Conservation (phyloP, 106 monocot species). For the Chionographis japonica region DNA sequence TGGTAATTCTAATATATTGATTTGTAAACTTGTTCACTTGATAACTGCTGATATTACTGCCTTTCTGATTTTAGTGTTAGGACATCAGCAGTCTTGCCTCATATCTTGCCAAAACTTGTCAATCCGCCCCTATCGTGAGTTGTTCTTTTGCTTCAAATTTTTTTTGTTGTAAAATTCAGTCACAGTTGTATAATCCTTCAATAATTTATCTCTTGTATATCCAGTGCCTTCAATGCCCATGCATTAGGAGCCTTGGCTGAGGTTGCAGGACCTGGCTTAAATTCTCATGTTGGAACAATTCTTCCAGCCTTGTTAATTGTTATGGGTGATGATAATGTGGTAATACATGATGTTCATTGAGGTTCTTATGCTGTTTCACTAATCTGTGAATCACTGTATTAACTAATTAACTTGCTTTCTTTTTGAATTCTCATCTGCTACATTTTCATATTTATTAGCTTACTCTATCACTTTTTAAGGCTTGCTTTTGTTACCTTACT, state of each 20-base stretch:
- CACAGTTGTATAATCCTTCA: not conserved
- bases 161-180: not conserved
- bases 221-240: conserved; percentile 93
- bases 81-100: conserved; percentile 89
- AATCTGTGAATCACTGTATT: too few relatives aligned
- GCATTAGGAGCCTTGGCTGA: conserved; percentile 97
- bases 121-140: conserved; percentile 84
- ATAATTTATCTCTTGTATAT: conserved; percentile 8
- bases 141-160: not conserved
- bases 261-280: conserved; percentile 89
- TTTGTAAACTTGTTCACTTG: not conserved
- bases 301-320: conserved; percentile 80
- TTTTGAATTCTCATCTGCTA: too few relatives aligned
- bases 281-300: conserved; percentile 86
- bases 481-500: too few relatives aligned
- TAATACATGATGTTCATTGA: conserved; percentile 13
- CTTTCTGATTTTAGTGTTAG: conserved; percentile 56
- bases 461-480: too few relatives aligned
- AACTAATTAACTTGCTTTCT: too few relatives aligned
- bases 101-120: conserved; percentile 96
- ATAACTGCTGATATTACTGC: conserved; percentile 1
- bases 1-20: not conserved
- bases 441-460: too few relatives aligned
- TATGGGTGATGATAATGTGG: conserved; percentile 76
- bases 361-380: not conserved